phyloP scores from a whole-genome alignment of 192 early-diverging fungal genomes.

The Chytriomyces sp. region DNA sequence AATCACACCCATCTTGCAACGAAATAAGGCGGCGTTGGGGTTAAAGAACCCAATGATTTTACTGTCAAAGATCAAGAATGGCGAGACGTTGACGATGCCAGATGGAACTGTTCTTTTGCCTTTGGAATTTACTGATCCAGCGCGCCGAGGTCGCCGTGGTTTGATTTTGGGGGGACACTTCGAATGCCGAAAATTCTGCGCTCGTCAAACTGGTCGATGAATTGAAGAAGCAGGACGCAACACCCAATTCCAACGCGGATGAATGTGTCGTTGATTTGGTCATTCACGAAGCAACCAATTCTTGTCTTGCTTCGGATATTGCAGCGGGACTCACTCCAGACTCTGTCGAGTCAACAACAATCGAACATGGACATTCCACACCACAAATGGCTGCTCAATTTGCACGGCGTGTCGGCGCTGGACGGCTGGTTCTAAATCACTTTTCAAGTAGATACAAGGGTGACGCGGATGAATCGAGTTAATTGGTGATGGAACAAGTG shows the following conservation, averaged over 20 bases:
- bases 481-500: conserved; percentile 62
- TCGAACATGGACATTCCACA: conserved; percentile 62
- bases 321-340: conserved; percentile 38
- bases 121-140: conserved; percentile 33
- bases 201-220: conserved; percentile 1
- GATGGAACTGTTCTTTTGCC: conserved; percentile 49
- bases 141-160: conserved; percentile 48
- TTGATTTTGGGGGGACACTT: conserved; percentile 67
- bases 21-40: conserved; percentile 46
- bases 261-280: conserved; percentile 40
- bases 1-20: conserved; percentile 44
- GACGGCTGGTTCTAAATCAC: conserved; percentile 58
- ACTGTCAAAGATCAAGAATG: conserved; percentile 52
- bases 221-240: neutral
- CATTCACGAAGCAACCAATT: conserved; percentile 65
- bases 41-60: conserved; percentile 56
- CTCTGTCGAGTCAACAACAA: conserved; percentile 38
- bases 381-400: conserved; percentile 60
- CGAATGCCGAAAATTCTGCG: conserved; percentile 35
- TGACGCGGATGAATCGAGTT: conserved; percentile 42
- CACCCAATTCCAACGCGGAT: neutral
- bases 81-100: conserved; percentile 47
- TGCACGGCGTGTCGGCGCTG: conserved; percentile 47
- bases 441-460: conserved; percentile 61
- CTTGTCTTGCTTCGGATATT: conserved; percentile 48